These are phyloP conservation scores for Rhizopus arrhizus DNA, from an alignment of 371 early-diverging fungal species.

Conservation along the genomic window DNA sequence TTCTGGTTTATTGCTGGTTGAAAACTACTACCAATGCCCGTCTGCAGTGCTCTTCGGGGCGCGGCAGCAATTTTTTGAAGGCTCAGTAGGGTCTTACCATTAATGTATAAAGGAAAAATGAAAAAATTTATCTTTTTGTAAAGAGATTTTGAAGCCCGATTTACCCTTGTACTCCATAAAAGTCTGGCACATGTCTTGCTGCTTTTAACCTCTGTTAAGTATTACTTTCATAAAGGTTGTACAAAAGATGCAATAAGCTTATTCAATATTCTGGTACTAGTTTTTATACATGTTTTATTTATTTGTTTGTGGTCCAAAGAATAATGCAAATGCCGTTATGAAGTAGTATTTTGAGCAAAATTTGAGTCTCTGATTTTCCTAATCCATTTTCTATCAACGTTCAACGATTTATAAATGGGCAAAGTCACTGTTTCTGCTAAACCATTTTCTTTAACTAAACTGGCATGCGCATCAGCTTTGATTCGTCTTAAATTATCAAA, in stretches of 20 bases:
- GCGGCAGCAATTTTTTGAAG: slow-evolving; percentile 58
- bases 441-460: slow-evolving; percentile 9
- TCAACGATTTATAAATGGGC: slow-evolving; percentile 14
- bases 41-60: slow-evolving; percentile 46
- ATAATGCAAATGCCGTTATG: too few relatives aligned
- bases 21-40: slow-evolving; percentile 65
- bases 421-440: slow-evolving; percentile 15
- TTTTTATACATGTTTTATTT: too few relatives aligned
- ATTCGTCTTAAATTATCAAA: slow-evolving; percentile 31
- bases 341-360: neutral
- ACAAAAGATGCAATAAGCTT: too few relatives aligned
- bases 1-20: slow-evolving; percentile 65
- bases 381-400: slow-evolving; percentile 21
- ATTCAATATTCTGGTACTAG: neutral
- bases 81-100: slow-evolving; percentile 35
- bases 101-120: slow-evolving; percentile 32
- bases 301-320: too few relatives aligned
- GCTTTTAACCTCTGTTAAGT: too few relatives aligned
- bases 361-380: slow-evolving; percentile 17
- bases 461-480: slow-evolving; percentile 30
- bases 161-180: too few relatives aligned
- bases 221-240: too few relatives aligned
- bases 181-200: too few relatives aligned
- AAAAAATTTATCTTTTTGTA: neutral
- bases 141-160: too few relatives aligned